Evolutionary conservation across 2,329 filamentous ascomycete species (phyloP), one percentile per base, ranked within the genome.

Genomic region (Penicillium sp.): DNA sequence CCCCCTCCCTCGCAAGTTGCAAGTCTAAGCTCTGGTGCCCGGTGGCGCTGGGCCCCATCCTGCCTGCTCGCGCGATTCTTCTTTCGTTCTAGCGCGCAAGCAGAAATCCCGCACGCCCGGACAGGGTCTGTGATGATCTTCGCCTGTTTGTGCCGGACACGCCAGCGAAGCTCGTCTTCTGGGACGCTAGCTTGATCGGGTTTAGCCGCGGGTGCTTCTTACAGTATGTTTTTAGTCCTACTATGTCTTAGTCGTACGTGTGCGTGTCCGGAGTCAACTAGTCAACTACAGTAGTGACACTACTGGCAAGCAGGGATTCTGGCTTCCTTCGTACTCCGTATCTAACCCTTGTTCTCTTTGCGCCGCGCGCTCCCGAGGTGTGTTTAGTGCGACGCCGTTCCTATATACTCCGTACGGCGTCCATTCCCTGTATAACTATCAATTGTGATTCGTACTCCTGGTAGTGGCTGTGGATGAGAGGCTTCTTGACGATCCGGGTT

Each of bases 31-130:
- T 54, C 26, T 45, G 54, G 54, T 44, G 58, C 33, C 40, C 19
- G 42, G 58, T 59, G 51, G 58, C 58, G 58, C 53, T 42, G 22
- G 38, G n/a, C 30, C 47, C 38, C 8, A 19, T 42, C 8, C n/a
- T 19, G 8, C 44, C 15, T 10, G 15, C 28, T 30, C 26, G 3
- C 47, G 12, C 28, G 33, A 4, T 24, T 49, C 24, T 33, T 33
- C 33, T 38, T 54, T 10, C 1, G 49, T 50, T 54, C 42, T 59
- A 54, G 51, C 24, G 56, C 28, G 12, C 37, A 13, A 44, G 44
- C 44, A 58, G 45, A 58, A 58, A 58, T 58, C 56, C 56, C 56
- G 56, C 56, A 58, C n/a, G 44, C 26, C 19, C 24, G 12, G 53
- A 19, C 47, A 51, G 28, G 47, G 28, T 35, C 47, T 35, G 26